Conservation (phyloP, 2,329 filamentous ascomycete species). For the Botrytis cinerea region DNA sequence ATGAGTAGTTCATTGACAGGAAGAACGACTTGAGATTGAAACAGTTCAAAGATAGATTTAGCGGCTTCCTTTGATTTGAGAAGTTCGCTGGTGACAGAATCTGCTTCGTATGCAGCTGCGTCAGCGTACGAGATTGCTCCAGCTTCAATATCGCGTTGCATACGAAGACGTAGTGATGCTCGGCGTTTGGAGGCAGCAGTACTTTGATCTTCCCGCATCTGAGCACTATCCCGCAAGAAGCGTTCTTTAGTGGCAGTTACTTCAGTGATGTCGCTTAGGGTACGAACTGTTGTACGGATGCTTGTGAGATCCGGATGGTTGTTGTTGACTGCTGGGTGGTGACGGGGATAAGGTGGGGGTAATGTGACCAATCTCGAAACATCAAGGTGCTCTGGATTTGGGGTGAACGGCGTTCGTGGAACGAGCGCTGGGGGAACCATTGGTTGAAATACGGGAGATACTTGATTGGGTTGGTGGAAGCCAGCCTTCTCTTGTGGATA, state of each 20-base stretch:
- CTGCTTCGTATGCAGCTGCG: constrained; percentile 77
- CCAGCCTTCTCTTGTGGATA: constrained; percentile 68
- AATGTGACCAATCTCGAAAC: constrained; percentile 90
- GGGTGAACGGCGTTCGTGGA: constrained; percentile 47
- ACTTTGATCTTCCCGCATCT: constrained; percentile 57
- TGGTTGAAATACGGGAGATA: constrained; percentile 38
- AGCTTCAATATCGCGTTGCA: constrained; percentile 75
- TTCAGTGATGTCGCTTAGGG: constrained; percentile 72
- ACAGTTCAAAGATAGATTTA: constrained; percentile 80
- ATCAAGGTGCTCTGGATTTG: constrained; percentile 65
- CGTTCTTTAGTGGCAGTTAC: constrained; percentile 67
- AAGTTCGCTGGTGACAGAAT: constrained; percentile 70
- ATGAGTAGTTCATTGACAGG: constrained; percentile 81
- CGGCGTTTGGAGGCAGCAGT: constrained; percentile 55
- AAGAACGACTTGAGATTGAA: constrained; percentile 79
- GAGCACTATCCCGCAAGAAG: constrained; percentile 58
- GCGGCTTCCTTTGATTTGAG: constrained; percentile 69
- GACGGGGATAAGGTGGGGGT: constrained; percentile 89
- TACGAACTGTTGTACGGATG: constrained; percentile 73
- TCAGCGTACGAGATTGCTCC: constrained; percentile 82
- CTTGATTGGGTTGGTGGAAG: constrained; percentile 46
- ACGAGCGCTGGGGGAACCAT: constrained; percentile 36
- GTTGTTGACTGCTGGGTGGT: constrained; percentile 95
- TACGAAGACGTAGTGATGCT: constrained; percentile 68
- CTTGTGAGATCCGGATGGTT: constrained; percentile 85